These are phyloP conservation scores for Ophiocordyceps unilateralis DNA, from an alignment of 2,329 filamentous ascomycete genomes.

Conservation along the genomic window DNA sequence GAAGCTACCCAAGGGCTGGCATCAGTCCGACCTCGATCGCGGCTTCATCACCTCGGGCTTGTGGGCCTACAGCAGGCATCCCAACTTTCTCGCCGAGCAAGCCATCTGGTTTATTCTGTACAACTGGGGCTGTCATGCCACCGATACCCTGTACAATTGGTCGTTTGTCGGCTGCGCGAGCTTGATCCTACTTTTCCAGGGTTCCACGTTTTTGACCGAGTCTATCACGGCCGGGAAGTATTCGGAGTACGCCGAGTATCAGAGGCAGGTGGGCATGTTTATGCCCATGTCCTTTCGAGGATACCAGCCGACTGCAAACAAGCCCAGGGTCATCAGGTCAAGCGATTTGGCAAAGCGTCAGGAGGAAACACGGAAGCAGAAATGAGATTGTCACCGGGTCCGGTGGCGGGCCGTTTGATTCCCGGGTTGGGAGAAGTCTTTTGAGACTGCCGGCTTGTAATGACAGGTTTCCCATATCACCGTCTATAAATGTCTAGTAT, in stretches of 20 bases:
- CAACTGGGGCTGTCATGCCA: conserved; percentile 68
- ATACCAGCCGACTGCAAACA: conserved; percentile 21
- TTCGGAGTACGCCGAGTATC: conserved; percentile 71
- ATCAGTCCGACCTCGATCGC: conserved; percentile 64
- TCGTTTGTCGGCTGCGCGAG: conserved; percentile 49
- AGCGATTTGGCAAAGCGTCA: conserved; percentile 31
- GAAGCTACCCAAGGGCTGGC: conserved; percentile 48
- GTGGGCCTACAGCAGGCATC: conserved; percentile 79
- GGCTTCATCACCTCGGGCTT: conserved; percentile 76
- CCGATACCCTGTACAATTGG: conserved; percentile 61
- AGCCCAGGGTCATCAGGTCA: conserved; percentile 30
- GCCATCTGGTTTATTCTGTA: conserved; percentile 78
- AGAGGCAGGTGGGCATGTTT: conserved; percentile 68
- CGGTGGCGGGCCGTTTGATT: not conserved
- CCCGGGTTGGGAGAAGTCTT: not conserved
- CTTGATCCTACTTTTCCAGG: conserved; percentile 72
- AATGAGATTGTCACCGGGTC: conserved; percentile 4
- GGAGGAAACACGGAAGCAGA: conserved; percentile 21
- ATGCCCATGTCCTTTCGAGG: conserved; percentile 40
- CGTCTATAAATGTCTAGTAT: not conserved
- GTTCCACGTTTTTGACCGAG: conserved; percentile 79
- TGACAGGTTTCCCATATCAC: not conserved
- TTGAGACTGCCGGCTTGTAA: not conserved
- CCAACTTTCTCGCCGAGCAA: conserved; percentile 90
- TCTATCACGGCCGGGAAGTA: conserved; percentile 68